Evolutionary conservation across 2,329 filamentous ascomycete genomes (phyloP), one percentile per base, ranked within the genome.

Genomic region (Ophiostoma populinum): DNA sequence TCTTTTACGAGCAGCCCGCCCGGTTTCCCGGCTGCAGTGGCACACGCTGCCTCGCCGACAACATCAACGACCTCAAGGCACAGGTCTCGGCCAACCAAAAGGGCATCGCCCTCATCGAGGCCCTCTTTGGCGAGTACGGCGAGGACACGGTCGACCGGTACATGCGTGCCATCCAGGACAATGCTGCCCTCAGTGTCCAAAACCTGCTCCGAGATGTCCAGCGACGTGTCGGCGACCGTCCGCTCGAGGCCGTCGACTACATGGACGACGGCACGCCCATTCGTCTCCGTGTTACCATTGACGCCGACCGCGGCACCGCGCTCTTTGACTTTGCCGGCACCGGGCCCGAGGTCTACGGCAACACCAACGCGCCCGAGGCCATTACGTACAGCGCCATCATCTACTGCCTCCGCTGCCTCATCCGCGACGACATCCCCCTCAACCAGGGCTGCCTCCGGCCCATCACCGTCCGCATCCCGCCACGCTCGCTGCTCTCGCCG

Each of bases 241-340:
- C 80, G n/a, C 65, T 92, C 0, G 66, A 70, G 7, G 79, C 83
- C 0, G 62, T 75, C 2, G 82, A 92, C 49, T 82, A 75, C 57
- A 90, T 92, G 80, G 83, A 92, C 46, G 82, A 92, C 46, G 82
- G 82, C 18, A 80, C 70, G 8, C 79, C 80, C 0, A 87, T 92
- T 47, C 62, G 67, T 34, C 64, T 92, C 6, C 76, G 73, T 41
- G 66, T 92, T 9, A 75, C 70, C 1, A 90, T 92, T 43, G 70
- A 87, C 47, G 67, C 69, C 0, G 63, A 73, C 0, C 74, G 78
- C 27, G 82, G 80, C 12, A 76, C 80, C 41, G 82, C 82, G 0
- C 58, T 78, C 0, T 92, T 90, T 48, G 74, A 90, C 53, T 80
- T 86, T 48, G 62, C 61, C 1, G 80, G 79, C 17, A 85, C 80